phyloP scores from a whole-genome alignment of 192 early-diverging fungal species.

The Backusella psychrophila region DNA sequence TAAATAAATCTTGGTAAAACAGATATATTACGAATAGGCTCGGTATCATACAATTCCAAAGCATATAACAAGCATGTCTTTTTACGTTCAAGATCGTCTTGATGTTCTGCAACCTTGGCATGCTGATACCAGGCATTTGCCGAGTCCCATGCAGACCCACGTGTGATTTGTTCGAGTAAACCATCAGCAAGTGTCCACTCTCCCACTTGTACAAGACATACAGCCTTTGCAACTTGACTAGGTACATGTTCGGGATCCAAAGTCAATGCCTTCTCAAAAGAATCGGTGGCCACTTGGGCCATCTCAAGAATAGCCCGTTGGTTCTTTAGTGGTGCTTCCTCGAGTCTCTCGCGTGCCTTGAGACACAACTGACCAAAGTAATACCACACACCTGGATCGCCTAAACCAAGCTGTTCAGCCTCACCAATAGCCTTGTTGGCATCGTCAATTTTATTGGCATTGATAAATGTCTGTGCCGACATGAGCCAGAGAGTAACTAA shows the following conservation, averaged over 20 bases:
- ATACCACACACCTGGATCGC: slow-evolving; percentile 20
- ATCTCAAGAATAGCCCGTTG: neutral
- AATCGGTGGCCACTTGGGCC: neutral
- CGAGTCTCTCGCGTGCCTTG: neutral
- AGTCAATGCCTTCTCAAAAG: slow-evolving; percentile 7
- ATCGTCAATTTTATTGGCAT: neutral
- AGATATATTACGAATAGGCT: slow-evolving; percentile 40
- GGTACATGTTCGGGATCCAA: slow-evolving; percentile 8
- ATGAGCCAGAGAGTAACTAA: slow-evolving; percentile 9
- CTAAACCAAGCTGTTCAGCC: slow-evolving; percentile 3
- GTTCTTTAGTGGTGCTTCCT: neutral
- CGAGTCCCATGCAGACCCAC: neutral
- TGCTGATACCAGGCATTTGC: slow-evolving; percentile 22
- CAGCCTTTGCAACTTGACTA: neutral
- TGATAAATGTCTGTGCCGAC: slow-evolving; percentile 2
- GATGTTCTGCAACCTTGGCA: slow-evolving; percentile 41
- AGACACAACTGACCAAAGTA: slow-evolving; percentile 38
- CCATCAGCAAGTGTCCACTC: neutral
- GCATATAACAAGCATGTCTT: slow-evolving; percentile 58
- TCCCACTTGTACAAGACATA: neutral
- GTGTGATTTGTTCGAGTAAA: neutral
- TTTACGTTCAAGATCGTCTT: slow-evolving; percentile 37
- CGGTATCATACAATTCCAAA: slow-evolving; percentile 46
- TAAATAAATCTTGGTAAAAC: slow-evolving; percentile 41
- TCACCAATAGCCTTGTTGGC: slow-evolving; percentile 10